Base-by-base conservation (phyloP, 345 rosid species). In the Salix arbutifolia region DNA sequence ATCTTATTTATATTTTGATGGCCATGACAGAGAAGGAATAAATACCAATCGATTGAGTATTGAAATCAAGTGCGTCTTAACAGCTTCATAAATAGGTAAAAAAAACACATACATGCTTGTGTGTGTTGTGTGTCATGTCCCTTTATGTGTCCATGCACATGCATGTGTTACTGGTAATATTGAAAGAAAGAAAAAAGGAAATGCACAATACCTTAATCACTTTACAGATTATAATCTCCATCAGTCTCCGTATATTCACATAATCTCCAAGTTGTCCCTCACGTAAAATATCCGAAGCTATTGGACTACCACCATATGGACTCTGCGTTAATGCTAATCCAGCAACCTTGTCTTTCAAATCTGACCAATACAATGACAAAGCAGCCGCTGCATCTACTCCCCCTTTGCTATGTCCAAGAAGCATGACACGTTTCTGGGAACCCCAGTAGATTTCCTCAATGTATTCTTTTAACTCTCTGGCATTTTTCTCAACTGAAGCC, bases 341-440 rank as follows among this genome's bases (percentile, higher is more conserved):
- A 66, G 97, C 94, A 71, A 96, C 98, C 86, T 93, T 96, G 78
- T 93, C 98, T 77, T 92, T 92, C 83, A 96, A 85, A n/a, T 96
- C 97, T 80, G 96, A 80, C 99, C 98, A 96, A 81, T 92, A 88
- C 48, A 96, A 83, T 14, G 99, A 93, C 71, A 93, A 78, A 77
- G 99, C 96, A 85, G 98, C 99, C 6, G 98, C 99, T 42, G 96
- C 87, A 82, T 96, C 99, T 79, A 93, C 87, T 74, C 99, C 98
- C 71, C 99, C 99, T 92, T 96, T 96, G 86, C 99, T 93, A 86
- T 96, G 99, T 61, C 99, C 99, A 71, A 96, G 91, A 78, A 96
- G 90, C 86, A 96, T 81, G 79, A 96, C 97, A 53, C 90, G 88
- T 85, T 96, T 96, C 81, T 88, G 85, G 35, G 97, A 89, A 70